Evolutionary conservation across 1,139 yeast species (phyloP), one percentile per base, ranked within the genome.

Genomic region (Pneumocystis murina): DNA sequence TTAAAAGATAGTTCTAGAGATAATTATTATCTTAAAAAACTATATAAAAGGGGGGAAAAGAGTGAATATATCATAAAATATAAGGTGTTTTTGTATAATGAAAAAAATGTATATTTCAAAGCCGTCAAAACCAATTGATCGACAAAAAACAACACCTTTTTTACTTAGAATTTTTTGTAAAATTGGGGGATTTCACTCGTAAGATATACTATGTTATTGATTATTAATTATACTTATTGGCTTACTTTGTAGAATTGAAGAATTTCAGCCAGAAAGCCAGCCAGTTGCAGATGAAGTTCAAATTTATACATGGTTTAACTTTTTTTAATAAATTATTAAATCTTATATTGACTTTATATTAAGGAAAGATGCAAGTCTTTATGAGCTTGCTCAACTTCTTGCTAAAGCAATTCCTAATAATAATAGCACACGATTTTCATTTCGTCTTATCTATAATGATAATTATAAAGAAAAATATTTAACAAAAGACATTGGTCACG

Each of bases 321-420:
- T 30, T 57, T 24, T 57, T 17, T 17, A 20, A 10, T 40, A 12
- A 7, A 20, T 20, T 24, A 8, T 57, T 6, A 14, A 14, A 12
- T 3, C 14, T 10, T 3, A 24, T 48, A 8, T 17, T 17, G 17
- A 48, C 17, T 5, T 12, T 24, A 16, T 48, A 24, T 24, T 4
- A 20, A 58, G 60, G 60, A 58, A 30, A 30, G 60, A 58, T 24
- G 60, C 60, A 30, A 58, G n/a, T 28, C 60, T 58, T 40, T 36
- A 38, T 38, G 60, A 58, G 8, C n/a, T 58, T 24, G 43, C 60
- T 1, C 60, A 58, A 6, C 60, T 58, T 24, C 39, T 58, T 38
- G 7, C 60, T 20, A 38, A 30, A 10, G 60, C 60, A 12, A 38
- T 38, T 58, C 60, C 60, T 28, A 58, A 58, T 12, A 58, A 58